Percentiles rank a stretch among this genome's conserved stretches.
phyloP scores from a whole-genome alignment of 768 basidiomycete species.

The Rhizopogon salebrosus region DNA sequence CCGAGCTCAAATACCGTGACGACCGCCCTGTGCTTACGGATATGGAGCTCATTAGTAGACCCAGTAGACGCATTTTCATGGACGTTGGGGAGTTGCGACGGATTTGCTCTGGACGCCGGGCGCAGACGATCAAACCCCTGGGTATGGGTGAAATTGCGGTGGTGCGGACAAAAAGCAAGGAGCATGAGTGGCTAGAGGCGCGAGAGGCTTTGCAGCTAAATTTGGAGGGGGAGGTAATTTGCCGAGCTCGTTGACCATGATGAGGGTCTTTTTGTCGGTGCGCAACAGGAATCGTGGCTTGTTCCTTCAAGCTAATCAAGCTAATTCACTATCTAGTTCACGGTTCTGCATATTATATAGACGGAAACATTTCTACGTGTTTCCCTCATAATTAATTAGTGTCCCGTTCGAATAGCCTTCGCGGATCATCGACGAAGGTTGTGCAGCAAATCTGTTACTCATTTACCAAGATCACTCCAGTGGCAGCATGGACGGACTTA shows the following conservation, averaged over 20 bases:
- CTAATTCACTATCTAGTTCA: neutral
- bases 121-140: slow-evolving; percentile 75
- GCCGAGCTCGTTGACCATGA: slow-evolving; percentile 54
- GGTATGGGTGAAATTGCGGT: slow-evolving; percentile 92
- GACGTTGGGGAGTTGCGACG: slow-evolving; percentile 64
- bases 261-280: neutral
- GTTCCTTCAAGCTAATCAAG: neutral
- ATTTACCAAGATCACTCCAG: too few relatives aligned
- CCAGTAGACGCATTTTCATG: slow-evolving; percentile 79
- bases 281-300: neutral
- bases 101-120: slow-evolving; percentile 78
- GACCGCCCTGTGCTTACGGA: slow-evolving; percentile 76
- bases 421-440: too few relatives aligned
- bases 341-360: neutral
- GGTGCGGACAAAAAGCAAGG: slow-evolving; percentile 63
- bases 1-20: slow-evolving; percentile 88
- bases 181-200: slow-evolving; percentile 87
- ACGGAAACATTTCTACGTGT: too few relatives aligned
- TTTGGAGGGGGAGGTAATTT: slow-evolving; percentile 81
- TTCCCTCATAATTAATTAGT: too few relatives aligned
- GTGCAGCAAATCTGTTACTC: too few relatives aligned
- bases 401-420: too few relatives aligned
- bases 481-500: too few relatives aligned
- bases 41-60: slow-evolving; percentile 82
- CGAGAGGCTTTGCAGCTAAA: slow-evolving; percentile 82